phyloP scores from a whole-genome alignment of 768 basidiomycete genomes.

The Podaxis sp. region DNA sequence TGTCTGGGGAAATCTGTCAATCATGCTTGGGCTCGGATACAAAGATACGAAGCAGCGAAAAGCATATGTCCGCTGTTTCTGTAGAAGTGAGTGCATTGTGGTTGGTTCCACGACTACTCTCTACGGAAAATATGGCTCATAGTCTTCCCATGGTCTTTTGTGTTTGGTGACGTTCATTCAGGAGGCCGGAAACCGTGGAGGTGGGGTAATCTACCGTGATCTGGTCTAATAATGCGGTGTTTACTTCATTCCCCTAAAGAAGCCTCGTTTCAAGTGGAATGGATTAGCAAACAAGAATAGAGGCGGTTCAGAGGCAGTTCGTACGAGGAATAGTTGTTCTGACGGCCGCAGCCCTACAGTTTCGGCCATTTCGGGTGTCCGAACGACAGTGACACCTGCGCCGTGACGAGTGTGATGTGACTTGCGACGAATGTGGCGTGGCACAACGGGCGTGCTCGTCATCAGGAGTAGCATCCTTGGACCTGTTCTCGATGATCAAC shows the following conservation, averaged over 20 bases:
- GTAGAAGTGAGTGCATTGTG: too few relatives aligned
- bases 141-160: too few relatives aligned
- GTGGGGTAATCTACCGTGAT: neutral
- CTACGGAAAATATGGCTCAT: too few relatives aligned
- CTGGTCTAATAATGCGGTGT: neutral
- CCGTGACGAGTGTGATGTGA: constrained; percentile 7
- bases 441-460: neutral
- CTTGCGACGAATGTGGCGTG: neutral
- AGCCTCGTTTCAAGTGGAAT: neutral
- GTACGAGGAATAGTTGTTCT: neutral
- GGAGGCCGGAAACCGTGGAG: neutral
- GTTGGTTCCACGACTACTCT: too few relatives aligned
- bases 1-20: too few relatives aligned
- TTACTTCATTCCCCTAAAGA: neutral
- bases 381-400: neutral
- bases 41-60: neutral
- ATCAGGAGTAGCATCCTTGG: neutral
- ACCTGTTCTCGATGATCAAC: constrained; percentile 67
- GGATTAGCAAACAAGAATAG: neutral
- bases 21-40: neutral
- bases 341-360: neutral
- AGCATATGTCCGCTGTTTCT: neutral
- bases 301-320: neutral
- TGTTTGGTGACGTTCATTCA: neutral
- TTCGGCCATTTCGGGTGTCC: neutral